Conservation (phyloP, 2,329 filamentous ascomycete species). For the Aureobasidium leucospermi region DNA sequence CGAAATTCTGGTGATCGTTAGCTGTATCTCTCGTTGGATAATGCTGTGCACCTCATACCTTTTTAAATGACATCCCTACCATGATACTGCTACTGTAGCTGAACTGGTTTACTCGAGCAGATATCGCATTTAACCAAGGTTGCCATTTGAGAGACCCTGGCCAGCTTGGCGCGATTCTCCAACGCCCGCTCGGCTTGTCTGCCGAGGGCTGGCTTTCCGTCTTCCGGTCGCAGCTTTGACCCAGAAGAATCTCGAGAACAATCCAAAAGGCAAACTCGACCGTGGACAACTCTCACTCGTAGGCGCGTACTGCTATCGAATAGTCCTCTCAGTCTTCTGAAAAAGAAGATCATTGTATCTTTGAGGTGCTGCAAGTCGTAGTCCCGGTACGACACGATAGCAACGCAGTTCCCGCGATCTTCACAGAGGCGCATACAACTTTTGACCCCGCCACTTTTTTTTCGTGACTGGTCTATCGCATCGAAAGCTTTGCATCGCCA, state of each 20-base stretch:
- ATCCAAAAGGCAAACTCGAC: background rate
- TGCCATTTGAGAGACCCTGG: background rate
- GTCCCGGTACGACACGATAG: background rate
- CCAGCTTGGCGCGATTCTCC: background rate
- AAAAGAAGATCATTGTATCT: background rate
- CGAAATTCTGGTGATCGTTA: no score
- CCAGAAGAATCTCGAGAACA: background rate
- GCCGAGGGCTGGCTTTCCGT: conserved; percentile 12
- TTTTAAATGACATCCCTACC: no score
- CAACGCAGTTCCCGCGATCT: background rate
- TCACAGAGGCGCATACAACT: conserved; percentile 11
- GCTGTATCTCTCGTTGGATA: no score
- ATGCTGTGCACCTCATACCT: no score
- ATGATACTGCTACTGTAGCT: background rate
- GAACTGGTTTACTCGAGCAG: background rate
- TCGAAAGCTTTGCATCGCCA: conserved; percentile 7
- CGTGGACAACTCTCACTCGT: background rate
- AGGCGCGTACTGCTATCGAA: background rate
- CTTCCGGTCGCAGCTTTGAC: conserved; percentile 10
- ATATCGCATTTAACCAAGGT: background rate
- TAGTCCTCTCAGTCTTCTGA: conserved; percentile 4
- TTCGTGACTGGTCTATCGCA: conserved; percentile 13
- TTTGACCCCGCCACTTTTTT: conserved; percentile 14
- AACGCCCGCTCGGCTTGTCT: background rate
- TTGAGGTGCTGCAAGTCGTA: background rate